A percentile compares a stretch with the other conserved stretches of the same genome.
Evolutionary conservation across 148 eudicot species (phyloP).

Genomic region (Amaranthus palmeri): DNA sequence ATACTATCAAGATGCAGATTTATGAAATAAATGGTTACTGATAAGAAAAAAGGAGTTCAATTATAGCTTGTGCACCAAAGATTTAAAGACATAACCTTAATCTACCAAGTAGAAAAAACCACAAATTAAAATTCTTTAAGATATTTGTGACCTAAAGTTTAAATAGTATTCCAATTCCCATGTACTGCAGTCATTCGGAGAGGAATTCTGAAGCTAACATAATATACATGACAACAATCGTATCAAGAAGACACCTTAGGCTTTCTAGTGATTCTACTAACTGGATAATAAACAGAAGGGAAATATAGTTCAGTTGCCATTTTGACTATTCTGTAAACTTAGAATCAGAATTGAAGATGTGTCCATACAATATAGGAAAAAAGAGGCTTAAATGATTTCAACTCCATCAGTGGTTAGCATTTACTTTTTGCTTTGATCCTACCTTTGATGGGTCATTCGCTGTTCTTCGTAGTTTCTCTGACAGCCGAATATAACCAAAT

Average conservation of each 20-base stretch:
- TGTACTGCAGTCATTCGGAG: not conserved
- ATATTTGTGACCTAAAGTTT: not conserved
- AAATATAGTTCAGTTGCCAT: too few species aligned
- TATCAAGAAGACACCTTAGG: not conserved
- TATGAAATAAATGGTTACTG: not conserved
- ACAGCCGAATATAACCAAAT: constrained; percentile 84
- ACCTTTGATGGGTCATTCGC: constrained; percentile 95
- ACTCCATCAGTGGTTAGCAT: too few species aligned
- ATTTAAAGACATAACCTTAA: not conserved
- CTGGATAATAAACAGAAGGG: too few species aligned
- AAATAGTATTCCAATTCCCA: too few species aligned
- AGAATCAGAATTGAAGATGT: too few species aligned
- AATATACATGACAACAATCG: not conserved
- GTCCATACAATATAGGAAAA: too few species aligned
- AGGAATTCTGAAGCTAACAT: not conserved
- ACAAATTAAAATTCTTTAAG: not conserved
- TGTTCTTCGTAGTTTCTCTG: constrained; percentile 73
- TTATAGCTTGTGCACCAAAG: not conserved
- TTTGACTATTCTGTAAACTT: too few species aligned
- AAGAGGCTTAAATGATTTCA: too few species aligned
- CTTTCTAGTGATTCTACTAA: too few species aligned
- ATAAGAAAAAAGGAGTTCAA: not conserved
- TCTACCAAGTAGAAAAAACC: not conserved
- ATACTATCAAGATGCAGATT: not conserved
- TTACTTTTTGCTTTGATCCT: not conserved